Percentiles rank a stretch among this genome's conserved stretches.
These are phyloP conservation scores for Xylaria hypoxylon DNA, from an alignment of 2,329 filamentous ascomycete species.

Conservation along the genomic window DNA sequence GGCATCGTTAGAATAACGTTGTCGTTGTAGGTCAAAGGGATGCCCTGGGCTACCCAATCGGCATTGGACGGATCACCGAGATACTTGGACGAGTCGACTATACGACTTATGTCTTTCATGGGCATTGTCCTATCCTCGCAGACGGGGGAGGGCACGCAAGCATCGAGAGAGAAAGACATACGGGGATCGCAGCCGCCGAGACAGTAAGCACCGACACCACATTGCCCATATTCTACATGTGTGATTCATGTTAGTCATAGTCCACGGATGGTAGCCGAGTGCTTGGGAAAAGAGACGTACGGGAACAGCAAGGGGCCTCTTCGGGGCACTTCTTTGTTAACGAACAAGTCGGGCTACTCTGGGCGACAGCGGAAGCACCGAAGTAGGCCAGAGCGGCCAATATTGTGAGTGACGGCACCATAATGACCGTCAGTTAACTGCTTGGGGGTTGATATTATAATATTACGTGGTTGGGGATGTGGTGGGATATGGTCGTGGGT, in stretches of 20 bases:
- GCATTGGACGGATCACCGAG: slow-evolving; percentile 82
- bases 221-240: slow-evolving; percentile 84
- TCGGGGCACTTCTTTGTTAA: slow-evolving; percentile 73
- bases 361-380: slow-evolving; percentile 54
- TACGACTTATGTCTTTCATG: slow-evolving; percentile 77
- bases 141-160: slow-evolving; percentile 85
- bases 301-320: slow-evolving; percentile 80
- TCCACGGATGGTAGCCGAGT: background rate
- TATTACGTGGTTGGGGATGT: slow-evolving; percentile 33
- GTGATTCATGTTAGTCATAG: slow-evolving; percentile 22
- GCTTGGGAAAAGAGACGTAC: slow-evolving; percentile 61
- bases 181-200: slow-evolving; percentile 93
- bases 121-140: slow-evolving; percentile 81
- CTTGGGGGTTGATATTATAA: slow-evolving; percentile 33
- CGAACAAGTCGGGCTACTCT: slow-evolving; percentile 57
- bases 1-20: slow-evolving; percentile 90
- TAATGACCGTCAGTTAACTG: slow-evolving; percentile 34
- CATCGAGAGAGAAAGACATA: slow-evolving; percentile 83
- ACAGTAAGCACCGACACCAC: slow-evolving; percentile 94
- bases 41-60: slow-evolving; percentile 91
- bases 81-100: slow-evolving; percentile 81
- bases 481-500: background rate
- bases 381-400: slow-evolving; percentile 55
- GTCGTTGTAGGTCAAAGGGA: slow-evolving; percentile 74
- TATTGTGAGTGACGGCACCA: slow-evolving; percentile 48